These are phyloP conservation scores for Pythium phragmitis DNA, from an alignment of 352 stramenopile genomes.

Conservation along the genomic window DNA sequence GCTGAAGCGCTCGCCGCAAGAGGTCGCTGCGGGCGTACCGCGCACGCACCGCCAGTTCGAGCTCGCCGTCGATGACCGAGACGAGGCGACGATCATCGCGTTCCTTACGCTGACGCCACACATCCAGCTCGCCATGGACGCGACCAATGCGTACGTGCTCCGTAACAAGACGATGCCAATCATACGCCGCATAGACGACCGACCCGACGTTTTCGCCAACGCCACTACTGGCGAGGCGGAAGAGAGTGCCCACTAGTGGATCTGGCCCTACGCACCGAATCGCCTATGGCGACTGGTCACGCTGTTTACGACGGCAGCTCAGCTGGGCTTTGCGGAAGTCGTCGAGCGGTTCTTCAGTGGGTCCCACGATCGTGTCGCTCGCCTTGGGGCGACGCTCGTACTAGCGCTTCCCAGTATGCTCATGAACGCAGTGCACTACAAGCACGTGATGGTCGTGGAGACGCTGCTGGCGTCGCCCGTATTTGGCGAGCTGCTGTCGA, in stretches of 20 bases:
- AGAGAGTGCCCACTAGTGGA: background rate
- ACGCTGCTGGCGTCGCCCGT: conserved; percentile 1
- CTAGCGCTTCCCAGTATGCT: background rate
- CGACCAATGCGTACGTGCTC: conserved; percentile 5
- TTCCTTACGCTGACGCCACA: background rate
- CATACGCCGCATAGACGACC: background rate
- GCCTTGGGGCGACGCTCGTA: background rate
- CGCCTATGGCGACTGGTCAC: background rate
- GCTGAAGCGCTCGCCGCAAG: background rate
- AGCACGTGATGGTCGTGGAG: background rate
- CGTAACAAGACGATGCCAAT: background rate
- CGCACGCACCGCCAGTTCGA: background rate
- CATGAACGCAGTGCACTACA: background rate
- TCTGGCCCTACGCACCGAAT: background rate
- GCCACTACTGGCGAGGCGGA: background rate
- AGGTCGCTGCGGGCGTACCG: background rate
- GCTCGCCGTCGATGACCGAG: background rate
- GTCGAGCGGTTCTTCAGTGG: background rate
- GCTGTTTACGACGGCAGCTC: background rate
- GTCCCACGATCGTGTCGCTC: background rate
- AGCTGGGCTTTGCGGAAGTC: background rate
- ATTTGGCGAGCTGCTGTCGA: background rate
- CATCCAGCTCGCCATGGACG: background rate
- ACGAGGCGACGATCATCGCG: conserved; percentile 3
- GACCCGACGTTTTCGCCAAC: background rate